A percentile compares a stretch with the other conserved stretches of the same genome.
These are phyloP conservation scores for Carallia pectinifolia DNA, from an alignment of 345 rosid species.

Conservation along the genomic window DNA sequence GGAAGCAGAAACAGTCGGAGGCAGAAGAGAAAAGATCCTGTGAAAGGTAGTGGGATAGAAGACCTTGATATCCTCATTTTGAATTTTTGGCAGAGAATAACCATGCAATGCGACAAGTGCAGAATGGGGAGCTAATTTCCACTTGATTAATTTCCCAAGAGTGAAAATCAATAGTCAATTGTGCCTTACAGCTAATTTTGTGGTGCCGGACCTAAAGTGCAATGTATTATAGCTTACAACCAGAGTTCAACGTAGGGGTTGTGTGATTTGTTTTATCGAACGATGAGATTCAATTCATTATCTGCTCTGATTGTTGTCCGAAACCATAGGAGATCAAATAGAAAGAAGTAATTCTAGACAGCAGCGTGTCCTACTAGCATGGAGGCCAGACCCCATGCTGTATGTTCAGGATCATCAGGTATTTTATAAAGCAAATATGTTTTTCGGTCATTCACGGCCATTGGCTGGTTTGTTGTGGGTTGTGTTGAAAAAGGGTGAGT, in stretches of 20 bases:
- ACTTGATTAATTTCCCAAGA: background rate
- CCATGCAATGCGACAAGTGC: background rate
- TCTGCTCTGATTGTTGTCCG: background rate
- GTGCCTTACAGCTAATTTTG: background rate
- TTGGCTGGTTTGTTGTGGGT: background rate
- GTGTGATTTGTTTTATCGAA: background rate
- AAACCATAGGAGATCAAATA: too few relatives aligned
- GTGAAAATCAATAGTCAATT: background rate
- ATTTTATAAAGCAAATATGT: too few relatives aligned
- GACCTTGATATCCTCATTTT: slow-evolving; percentile 43
- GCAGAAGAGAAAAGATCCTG: slow-evolving; percentile 72
- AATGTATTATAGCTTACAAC: slow-evolving; percentile 7
- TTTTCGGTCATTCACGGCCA: too few relatives aligned
- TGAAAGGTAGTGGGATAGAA: slow-evolving; percentile 66
- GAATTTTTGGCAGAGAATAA: background rate
- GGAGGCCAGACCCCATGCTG: too few relatives aligned
- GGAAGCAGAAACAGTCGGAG: slow-evolving; percentile 83
- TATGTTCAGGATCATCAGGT: too few relatives aligned
- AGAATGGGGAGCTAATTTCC: background rate
- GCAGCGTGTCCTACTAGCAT: too few relatives aligned
- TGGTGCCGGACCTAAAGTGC: background rate
- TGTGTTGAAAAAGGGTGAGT: background rate
- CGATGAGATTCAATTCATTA: background rate
- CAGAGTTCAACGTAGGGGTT: background rate
- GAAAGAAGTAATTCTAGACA: too few relatives aligned